Evolutionary conservation across 208 protist species (phyloP).

Genomic region (Porcisia deanei): DNA sequence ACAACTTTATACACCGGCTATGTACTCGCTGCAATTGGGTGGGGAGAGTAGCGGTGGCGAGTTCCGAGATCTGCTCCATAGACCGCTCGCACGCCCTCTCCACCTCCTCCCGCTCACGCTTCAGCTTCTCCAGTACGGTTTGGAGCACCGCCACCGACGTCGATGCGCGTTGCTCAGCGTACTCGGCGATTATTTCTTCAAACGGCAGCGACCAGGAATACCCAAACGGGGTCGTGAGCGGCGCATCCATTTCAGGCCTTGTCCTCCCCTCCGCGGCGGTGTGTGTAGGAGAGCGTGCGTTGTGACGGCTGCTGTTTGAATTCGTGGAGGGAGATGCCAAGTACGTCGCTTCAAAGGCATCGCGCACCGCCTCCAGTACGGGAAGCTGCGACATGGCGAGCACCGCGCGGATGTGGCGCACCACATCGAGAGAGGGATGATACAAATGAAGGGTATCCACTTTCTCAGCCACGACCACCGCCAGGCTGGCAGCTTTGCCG

Average conservation of each 20-base stretch:
- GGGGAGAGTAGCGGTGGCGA: conserved; percentile 36
- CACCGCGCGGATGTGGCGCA: conserved; percentile 33
- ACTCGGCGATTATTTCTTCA: conserved; percentile 32
- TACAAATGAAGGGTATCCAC: conserved; percentile 60
- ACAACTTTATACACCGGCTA: conserved; percentile 36
- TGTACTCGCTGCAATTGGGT: conserved; percentile 36
- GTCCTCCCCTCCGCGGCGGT: background rate
- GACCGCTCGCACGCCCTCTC: conserved; percentile 33
- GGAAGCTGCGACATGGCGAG: conserved; percentile 19
- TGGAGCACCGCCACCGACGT: conserved; percentile 34
- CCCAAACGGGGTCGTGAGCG: conserved; percentile 7
- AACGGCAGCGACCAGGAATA: conserved; percentile 34
- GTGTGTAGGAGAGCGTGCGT: background rate
- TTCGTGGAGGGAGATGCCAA: background rate
- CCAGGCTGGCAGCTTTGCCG: conserved; percentile 5
- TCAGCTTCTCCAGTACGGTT: conserved; percentile 34
- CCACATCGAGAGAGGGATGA: conserved; percentile 46
- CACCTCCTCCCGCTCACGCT: conserved; percentile 54
- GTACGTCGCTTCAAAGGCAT: conserved; percentile 5
- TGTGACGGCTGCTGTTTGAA: background rate
- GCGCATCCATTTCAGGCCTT: background rate
- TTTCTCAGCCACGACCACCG: conserved; percentile 40
- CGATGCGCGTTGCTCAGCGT: conserved; percentile 28
- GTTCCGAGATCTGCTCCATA: conserved; percentile 32
- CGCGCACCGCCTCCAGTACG: conserved; percentile 23